Conservation (phyloP, 225 moss, liverwort and hornwort species). For the Pseudisothecium myosuroides region DNA sequence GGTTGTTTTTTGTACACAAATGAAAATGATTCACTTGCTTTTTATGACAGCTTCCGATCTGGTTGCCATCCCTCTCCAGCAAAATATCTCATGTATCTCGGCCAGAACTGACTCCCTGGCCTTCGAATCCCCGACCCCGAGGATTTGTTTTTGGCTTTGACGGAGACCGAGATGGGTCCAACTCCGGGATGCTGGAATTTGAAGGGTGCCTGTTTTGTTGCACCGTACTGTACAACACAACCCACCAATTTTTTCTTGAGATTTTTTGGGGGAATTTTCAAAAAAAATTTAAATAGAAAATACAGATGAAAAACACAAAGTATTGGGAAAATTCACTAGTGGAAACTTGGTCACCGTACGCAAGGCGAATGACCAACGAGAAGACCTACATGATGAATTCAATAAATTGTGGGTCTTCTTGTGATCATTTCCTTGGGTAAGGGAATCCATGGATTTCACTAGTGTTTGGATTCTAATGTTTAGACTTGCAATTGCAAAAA, state of each 20-base stretch:
- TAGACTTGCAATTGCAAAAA: neutral
- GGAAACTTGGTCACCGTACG: neutral
- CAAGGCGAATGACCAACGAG: rapidly evolving
- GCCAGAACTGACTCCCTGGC: neutral
- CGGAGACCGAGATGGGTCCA: neutral
- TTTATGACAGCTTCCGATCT: neutral
- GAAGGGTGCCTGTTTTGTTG: neutral
- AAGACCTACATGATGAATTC: neutral
- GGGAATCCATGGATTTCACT: neutral
- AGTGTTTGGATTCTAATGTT: neutral
- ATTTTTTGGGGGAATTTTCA: neutral
- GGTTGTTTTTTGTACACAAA: neutral
- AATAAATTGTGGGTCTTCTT: neutral
- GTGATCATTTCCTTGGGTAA: neutral
- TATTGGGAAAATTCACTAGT: neutral
- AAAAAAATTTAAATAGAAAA: neutral
- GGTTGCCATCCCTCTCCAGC: neutral
- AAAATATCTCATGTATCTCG: neutral
- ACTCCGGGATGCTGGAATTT: neutral
- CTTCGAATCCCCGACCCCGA: neutral
- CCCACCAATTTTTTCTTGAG: neutral
- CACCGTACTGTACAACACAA: neutral
- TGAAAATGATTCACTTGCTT: neutral
- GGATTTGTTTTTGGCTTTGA: neutral
- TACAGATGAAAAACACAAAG: neutral